A percentile compares a stretch with the other conserved stretches of the same genome.
Conservation (phyloP, 2,329 filamentous ascomycete genomes). For the Pseudocercospora fijiensis region DNA sequence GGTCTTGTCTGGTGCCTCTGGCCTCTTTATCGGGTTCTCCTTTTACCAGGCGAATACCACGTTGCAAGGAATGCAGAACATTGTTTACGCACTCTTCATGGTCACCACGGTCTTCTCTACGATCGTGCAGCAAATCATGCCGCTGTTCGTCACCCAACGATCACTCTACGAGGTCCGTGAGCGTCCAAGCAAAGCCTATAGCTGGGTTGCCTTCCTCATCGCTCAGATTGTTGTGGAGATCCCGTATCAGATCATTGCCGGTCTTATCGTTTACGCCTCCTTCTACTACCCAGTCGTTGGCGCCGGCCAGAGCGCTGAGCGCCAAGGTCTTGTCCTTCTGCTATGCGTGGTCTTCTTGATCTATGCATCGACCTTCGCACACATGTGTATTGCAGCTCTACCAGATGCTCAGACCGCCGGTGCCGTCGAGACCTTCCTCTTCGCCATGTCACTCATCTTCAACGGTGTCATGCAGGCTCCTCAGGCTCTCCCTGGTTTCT, state of each 20-base stretch:
- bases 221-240: constrained; percentile 72
- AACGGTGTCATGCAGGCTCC: constrained; percentile 62
- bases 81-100: constrained; percentile 55
- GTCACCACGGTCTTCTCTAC: constrained; percentile 42
- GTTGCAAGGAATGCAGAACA: constrained; percentile 47
- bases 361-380: constrained; percentile 69
- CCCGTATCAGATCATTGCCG: constrained; percentile 63
- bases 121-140: constrained; percentile 59
- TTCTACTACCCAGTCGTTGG: constrained; percentile 62
- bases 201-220: constrained; percentile 70
- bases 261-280: constrained; percentile 61
- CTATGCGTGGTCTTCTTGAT: constrained; percentile 66
- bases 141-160: constrained; percentile 59
- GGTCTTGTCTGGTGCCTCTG: constrained; percentile 52
- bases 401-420: constrained; percentile 67
- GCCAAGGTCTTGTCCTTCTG: constrained; percentile 65
- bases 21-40: constrained; percentile 50
- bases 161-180: constrained; percentile 61
- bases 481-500: constrained; percentile 64
- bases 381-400: constrained; percentile 70
- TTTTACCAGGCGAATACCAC: constrained; percentile 43
- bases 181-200: constrained; percentile 68
- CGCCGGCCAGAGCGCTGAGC: constrained; percentile 45
- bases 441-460: constrained; percentile 51
- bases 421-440: constrained; percentile 52